phyloP scores from a whole-genome alignment of 768 basidiomycete species.

The Naganishia antarctica region DNA sequence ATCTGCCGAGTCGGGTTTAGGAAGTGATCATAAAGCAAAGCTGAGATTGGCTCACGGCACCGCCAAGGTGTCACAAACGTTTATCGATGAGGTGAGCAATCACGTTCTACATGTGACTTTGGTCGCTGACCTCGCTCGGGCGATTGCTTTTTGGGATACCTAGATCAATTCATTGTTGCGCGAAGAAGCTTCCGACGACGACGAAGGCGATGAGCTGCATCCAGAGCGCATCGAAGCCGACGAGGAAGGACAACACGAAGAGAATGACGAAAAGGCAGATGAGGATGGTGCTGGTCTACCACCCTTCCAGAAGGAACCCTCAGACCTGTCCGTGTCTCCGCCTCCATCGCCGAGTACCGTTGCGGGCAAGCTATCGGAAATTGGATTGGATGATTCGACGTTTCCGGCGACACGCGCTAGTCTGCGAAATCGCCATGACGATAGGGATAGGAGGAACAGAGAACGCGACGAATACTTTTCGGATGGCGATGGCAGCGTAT shows the following conservation, averaged over 20 bases:
- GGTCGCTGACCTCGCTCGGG: background rate
- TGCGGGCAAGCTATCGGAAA: background rate
- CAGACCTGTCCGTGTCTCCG: background rate
- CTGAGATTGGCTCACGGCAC: background rate
- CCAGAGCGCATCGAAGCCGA: background rate
- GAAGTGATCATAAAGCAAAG: background rate
- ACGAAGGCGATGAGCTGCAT: background rate
- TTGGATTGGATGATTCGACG: background rate
- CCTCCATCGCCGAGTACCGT: background rate
- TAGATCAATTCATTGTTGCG: constrained; percentile 24
- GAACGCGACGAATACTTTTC: background rate
- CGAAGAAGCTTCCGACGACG: constrained; percentile 22
- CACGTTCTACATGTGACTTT: background rate
- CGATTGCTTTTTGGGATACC: background rate
- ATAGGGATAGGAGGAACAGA: background rate
- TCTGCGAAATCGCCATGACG: background rate
- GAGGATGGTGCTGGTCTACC: background rate
- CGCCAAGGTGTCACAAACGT: constrained; percentile 12
- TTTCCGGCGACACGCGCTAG: background rate
- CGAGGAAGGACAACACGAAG: background rate
- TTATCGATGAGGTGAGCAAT: constrained; percentile 18
- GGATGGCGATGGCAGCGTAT: constrained; percentile 8
- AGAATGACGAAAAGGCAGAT: constrained; percentile 6
- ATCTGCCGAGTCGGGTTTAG: background rate
- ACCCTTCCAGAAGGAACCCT: background rate